Evolutionary conservation across 169 alveolate species (phyloP), one percentile per base, ranked within the genome.

Genomic region (Perkinsus marinus): DNA sequence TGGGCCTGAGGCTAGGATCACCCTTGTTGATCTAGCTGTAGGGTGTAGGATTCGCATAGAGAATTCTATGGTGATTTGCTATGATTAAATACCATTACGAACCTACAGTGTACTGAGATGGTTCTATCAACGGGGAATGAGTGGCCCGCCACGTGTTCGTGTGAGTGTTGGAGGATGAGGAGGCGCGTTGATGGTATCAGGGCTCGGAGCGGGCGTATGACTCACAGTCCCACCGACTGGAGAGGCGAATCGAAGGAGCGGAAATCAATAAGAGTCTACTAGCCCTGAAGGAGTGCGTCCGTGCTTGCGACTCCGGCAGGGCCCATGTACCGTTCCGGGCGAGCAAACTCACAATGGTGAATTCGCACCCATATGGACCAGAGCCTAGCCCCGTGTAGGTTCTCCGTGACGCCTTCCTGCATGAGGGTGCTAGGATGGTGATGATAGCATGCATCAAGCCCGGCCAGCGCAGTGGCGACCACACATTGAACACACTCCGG

Each of bases 241-340:
- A 98, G 93, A 97, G 99, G 26, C 97, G 95, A 90, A 94, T 96
- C 41, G 99, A 98, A 92, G 99, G 99, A 26, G 99, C 99, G 26
- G 99, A 98, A 92, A 98, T 98, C 68, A 98, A 98, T 94, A 95
- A 98, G 93, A 97, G 99, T 5, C 93, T 98, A 39, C 93, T 98
- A 68, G 99, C 99, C 46, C 93, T 98, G 90, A 98, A 98, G 93
- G 99, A 98, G 94, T 98, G 99, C 91, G 98, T 98, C 47, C 93
- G 99, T 92, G 99, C 99, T 30, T 94, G 98, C 95, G 99, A 98
- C 93, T 94, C 96, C 43, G 99, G 98, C 68, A 97, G 98, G 92
- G 96, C 97, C 90, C 99, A 98, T 92, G 96, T 98, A 41, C 99
- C 99, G 0, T 98, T 98, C 92, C 97, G 99, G 94, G 99, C 99